A percentile compares a stretch with the other conserved stretches of the same genome.
Evolutionary conservation across 768 basidiomycete genomes (phyloP).

Genomic region (Lentinula detonsa): DNA sequence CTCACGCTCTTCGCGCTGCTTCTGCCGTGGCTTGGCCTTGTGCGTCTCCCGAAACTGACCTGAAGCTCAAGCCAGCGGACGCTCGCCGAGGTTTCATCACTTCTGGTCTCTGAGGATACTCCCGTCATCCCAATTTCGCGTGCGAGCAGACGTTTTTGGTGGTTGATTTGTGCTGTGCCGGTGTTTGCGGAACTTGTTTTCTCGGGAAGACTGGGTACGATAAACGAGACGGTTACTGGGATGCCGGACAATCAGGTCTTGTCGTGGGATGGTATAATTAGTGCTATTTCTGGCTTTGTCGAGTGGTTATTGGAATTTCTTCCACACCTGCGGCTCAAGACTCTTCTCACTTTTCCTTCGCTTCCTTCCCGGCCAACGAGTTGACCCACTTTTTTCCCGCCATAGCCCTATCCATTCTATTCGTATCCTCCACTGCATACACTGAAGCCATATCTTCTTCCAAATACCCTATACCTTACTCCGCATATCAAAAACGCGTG

Average conservation of each 20-base stretch:
- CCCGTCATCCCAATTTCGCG: conserved; percentile 87
- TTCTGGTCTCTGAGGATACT: conserved; percentile 76
- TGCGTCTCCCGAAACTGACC: not conserved
- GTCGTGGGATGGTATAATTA: too few species aligned
- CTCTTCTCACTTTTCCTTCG: too few species aligned
- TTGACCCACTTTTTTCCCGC: conserved; percentile 35
- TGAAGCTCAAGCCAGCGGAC: conserved; percentile 64
- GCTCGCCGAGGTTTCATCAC: conserved; percentile 26
- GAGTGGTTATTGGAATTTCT: too few species aligned
- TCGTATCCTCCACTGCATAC: conserved; percentile 70
- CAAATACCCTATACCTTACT: too few species aligned
- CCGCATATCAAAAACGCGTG: too few species aligned
- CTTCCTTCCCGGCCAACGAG: not conserved
- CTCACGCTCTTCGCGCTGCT: not conserved
- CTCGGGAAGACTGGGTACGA: not conserved
- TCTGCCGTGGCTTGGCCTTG: not conserved
- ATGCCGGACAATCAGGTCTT: too few species aligned
- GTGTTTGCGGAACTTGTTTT: not conserved
- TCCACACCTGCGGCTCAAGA: too few species aligned
- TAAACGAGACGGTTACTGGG: too few species aligned
- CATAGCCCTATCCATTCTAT: conserved; percentile 59
- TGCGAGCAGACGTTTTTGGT: conserved; percentile 85
- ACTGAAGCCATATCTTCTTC: conserved; percentile 70
- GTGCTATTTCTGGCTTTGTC: too few species aligned
- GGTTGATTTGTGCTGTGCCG: conserved; percentile 8